phyloP scores from a whole-genome alignment of 208 protist species.

The Lotmaria passim region DNA sequence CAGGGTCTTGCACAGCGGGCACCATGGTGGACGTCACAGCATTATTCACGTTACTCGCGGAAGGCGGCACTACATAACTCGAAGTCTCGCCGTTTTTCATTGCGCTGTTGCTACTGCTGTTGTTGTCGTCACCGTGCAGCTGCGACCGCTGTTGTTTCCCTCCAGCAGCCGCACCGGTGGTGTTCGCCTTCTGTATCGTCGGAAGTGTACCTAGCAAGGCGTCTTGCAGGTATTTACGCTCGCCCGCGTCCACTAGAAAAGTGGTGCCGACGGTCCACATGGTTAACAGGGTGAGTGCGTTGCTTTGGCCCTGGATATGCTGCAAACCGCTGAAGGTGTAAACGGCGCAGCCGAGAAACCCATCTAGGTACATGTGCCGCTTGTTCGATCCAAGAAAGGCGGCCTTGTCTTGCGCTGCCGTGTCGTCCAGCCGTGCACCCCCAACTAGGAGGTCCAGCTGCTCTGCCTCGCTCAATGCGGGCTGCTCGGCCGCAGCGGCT shows the following conservation, averaged over 20 bases:
- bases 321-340: slow-evolving; percentile 77
- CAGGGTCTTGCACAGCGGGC: neutral
- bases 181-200: neutral
- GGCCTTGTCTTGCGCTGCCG: slow-evolving; percentile 22
- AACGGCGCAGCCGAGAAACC: slow-evolving; percentile 41
- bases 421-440: slow-evolving; percentile 45
- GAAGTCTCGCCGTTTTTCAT: too few relatives aligned
- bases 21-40: neutral
- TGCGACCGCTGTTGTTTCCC: neutral
- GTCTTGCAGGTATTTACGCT: slow-evolving; percentile 57
- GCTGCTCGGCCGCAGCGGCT: neutral
- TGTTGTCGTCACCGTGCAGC: neutral
- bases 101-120: too few relatives aligned
- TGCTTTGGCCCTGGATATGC: slow-evolving; percentile 80
- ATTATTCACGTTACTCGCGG: too few relatives aligned
- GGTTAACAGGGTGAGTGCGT: slow-evolving; percentile 63
- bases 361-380: slow-evolving; percentile 67
- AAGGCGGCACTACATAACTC: too few relatives aligned
- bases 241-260: slow-evolving; percentile 65
- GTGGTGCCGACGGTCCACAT: slow-evolving; percentile 81
- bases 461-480: slow-evolving; percentile 27
- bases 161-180: neutral
- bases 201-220: slow-evolving; percentile 19
- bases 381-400: slow-evolving; percentile 56
- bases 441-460: slow-evolving; percentile 60